Base-by-base conservation (phyloP, 1,284 basidiomycete genomes). In the Irpex lacteus region DNA sequence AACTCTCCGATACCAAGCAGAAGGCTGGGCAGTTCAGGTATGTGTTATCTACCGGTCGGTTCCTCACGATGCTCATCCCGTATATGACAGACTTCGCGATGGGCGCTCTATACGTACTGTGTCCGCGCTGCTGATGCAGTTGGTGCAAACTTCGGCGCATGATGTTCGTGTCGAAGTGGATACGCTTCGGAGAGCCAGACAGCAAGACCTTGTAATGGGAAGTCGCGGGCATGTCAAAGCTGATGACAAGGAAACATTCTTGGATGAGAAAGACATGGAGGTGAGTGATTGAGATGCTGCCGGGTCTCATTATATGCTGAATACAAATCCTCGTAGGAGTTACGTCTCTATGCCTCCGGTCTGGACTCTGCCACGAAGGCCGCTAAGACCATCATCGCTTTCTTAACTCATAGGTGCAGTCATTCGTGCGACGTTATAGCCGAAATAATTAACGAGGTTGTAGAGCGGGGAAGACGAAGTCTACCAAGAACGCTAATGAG, bases 141-240 rank as follows among this genome's bases (percentile, higher is more conserved):
- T 99, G n/a, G 90, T 98, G 1, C 97, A 99, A 72, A 96, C 96
- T 0, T 95, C 92, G 1, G 88, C 93, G 4, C 91, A 91, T 67
- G 92, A 94, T 67, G 86, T 95, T 21, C 82, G 88, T 13, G 73
- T 88, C 5, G 81, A 85, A 49, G 89, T 89, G 1, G 79, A 80
- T 65, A 82, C 78, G 57, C 82, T 93, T 44, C 84, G 83, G 18
- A 87, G 87, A 66, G 77, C 80, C 44, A 83, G 90, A 13, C 84
- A 89, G 70, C 84, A 86, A 69, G 81, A 80, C n/a, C 77, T 85
- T 54, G 85, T 84, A 1, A 70, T 92, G 61, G 82, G 80, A 13
- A 79, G 85, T 21, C 85, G 89, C 68, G 87, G 90, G 65, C 86
- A 81, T 67, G 72, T 82, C 34, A 77, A 74, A 13, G 84, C 85